Percentiles rank a stretch among this genome's conserved stretches.
These are phyloP conservation scores for Tolypocladium sp. DNA, from an alignment of 2,329 filamentous ascomycete species.

Conservation along the genomic window DNA sequence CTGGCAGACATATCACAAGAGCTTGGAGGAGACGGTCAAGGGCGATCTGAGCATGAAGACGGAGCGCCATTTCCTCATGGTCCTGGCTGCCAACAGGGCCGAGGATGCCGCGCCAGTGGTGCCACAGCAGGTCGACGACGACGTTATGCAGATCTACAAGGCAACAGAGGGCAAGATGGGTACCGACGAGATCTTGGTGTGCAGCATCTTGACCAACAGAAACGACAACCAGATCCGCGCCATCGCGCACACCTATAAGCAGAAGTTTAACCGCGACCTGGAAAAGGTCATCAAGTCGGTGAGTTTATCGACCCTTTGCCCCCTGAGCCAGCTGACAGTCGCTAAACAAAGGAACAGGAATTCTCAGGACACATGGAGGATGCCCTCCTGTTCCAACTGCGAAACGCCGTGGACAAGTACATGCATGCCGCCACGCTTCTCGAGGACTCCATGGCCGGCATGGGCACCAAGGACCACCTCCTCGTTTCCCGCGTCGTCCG, in stretches of 20 bases:
- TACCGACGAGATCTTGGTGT: conserved; percentile 69
- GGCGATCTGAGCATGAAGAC: conserved; percentile 81
- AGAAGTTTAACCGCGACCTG: conserved; percentile 61
- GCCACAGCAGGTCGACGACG: conserved; percentile 63
- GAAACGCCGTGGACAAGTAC: conserved; percentile 67
- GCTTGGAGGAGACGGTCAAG: conserved; percentile 64
- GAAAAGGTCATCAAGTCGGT: conserved; percentile 65
- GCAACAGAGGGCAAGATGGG: conserved; percentile 66
- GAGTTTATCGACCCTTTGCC: conserved; percentile 13
- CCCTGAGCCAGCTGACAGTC: background rate
- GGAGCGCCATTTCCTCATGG: conserved; percentile 73
- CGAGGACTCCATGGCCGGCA: conserved; percentile 79
- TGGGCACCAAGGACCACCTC: conserved; percentile 78
- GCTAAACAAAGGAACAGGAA: conserved; percentile 34
- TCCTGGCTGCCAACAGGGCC: conserved; percentile 62
- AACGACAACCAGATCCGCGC: conserved; percentile 80
- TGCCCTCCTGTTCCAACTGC: conserved; percentile 72
- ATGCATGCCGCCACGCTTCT: conserved; percentile 74
- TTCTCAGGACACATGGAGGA: conserved; percentile 92
- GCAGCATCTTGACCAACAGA: conserved; percentile 64
- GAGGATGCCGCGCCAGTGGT: conserved; percentile 71
- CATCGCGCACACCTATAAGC: conserved; percentile 65
- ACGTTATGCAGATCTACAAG: conserved; percentile 67
- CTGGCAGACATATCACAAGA: conserved; percentile 53
- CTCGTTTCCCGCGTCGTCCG: conserved; percentile 71